Evolutionary conservation across 768 basidiomycete species (phyloP).

Genomic region (Tricholoma hemisulphureum): DNA sequence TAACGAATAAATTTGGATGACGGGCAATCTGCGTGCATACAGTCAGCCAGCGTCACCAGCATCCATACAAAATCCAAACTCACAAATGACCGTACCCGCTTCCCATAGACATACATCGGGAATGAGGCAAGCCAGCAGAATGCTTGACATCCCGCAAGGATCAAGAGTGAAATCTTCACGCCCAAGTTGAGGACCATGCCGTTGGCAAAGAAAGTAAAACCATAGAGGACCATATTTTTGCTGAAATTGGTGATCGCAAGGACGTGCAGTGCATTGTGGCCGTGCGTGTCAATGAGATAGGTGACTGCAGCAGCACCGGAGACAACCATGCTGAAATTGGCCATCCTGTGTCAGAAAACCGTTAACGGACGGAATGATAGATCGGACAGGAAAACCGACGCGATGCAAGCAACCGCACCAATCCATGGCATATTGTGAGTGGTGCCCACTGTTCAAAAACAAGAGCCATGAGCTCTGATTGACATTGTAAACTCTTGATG

Average conservation of each 20-base stretch:
- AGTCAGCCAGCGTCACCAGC: too few relatives aligned
- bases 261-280: slow-evolving; percentile 38
- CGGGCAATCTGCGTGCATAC: background rate
- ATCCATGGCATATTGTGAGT: slow-evolving; percentile 46
- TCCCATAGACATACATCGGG: slow-evolving; percentile 45
- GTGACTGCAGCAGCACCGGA: slow-evolving; percentile 41
- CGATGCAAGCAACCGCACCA: slow-evolving; percentile 40
- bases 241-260: slow-evolving; percentile 42
- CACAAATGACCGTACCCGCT: slow-evolving; percentile 41
- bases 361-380: background rate
- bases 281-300: slow-evolving; percentile 47
- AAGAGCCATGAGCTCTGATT: background rate
- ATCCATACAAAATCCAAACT: slow-evolving; percentile 22
- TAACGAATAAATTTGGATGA: background rate
- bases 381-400: slow-evolving; percentile 16
- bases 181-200: slow-evolving; percentile 38
- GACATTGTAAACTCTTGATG: slow-evolving; percentile 22
- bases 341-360: slow-evolving; percentile 27
- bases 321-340: slow-evolving; percentile 45
- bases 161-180: slow-evolving; percentile 38
- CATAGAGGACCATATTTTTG: slow-evolving; percentile 47
- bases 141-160: slow-evolving; percentile 39
- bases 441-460: slow-evolving; percentile 29
- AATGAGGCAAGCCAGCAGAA: slow-evolving; percentile 41
- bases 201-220: slow-evolving; percentile 44